Base-by-base conservation (phyloP, 2,329 filamentous ascomycete species). In the Ophiostoma piceae region DNA sequence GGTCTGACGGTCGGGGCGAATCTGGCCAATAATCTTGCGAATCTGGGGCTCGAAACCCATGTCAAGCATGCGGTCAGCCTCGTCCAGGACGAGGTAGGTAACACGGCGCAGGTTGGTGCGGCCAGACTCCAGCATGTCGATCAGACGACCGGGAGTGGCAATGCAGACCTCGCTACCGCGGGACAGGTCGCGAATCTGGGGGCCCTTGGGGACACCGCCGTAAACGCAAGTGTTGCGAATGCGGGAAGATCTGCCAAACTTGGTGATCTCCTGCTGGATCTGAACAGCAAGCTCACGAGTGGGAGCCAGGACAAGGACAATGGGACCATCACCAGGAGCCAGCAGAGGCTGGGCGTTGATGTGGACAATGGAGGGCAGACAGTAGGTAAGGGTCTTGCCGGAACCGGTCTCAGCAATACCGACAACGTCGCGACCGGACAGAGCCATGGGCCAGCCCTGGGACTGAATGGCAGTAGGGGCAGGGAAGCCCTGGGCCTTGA, bases 41-140 rank as follows among this genome's bases (percentile, higher is more conserved):
- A 99, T 98, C 81, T 98, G 95, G 75, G 95, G 95, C 84, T 99
- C 95, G 83, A 99, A 98, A 88, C 95, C 95, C 95, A 99, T 99
- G 84, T 99, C 95, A 79, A 99, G 86, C 95, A 99, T 99, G 78
- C 95, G 94, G 83, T 99, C 95, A 79, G 95, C 95, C 84, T 99
- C 95, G 77, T 99, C 95, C 74, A 99, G 93, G 75, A 98, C 95
- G 71, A 99, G 86, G 83, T 99, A 99, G 70, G 95, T 99, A 73
- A 98, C 94, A 80, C 95, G 93, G 75, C 94, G 94, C 73, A 99
- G 88, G 84, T 99, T 98, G 76, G 95, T 99, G 86, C 96, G 96
- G 80, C 94, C 94, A 75, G 92, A 92, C 82, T 98, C 95, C 41
- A 99, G 88, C 92, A 98, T 97, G 77, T 99, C 95, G 77, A 99